Conservation (phyloP, 805 yeast genomes). For the Saccharomyces jurei region DNA sequence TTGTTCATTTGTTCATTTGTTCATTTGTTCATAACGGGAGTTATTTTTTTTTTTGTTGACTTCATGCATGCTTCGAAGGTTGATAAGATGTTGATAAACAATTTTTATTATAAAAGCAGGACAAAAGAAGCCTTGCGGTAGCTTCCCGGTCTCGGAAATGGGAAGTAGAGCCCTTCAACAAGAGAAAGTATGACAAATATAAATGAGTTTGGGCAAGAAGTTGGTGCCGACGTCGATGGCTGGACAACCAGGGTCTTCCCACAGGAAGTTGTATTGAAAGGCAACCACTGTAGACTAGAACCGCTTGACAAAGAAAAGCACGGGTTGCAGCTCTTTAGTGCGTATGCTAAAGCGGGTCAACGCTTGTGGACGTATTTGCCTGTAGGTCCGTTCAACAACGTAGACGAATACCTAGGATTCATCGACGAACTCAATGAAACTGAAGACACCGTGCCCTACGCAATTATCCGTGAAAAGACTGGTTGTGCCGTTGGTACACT, state of each 20-base stretch:
- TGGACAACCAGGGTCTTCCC: slow-evolving; percentile 12
- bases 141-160: neutral
- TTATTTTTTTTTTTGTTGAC: neutral
- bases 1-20: neutral
- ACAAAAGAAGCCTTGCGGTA: neutral
- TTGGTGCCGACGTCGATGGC: slow-evolving; percentile 7
- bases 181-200: neutral
- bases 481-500: slow-evolving; percentile 23
- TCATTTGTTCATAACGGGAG: neutral
- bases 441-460: slow-evolving; percentile 10
- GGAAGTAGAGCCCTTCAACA: neutral
- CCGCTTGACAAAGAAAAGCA: slow-evolving; percentile 13
- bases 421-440: neutral
- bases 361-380: slow-evolving; percentile 14
- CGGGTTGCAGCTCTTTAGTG: slow-evolving; percentile 8
- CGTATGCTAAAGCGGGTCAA: slow-evolving; percentile 5
- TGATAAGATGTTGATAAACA: neutral
- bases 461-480: slow-evolving; percentile 16
- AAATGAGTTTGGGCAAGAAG: slow-evolving; percentile 2
- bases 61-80: neutral
- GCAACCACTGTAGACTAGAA: slow-evolving; percentile 11
- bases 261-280: slow-evolving; percentile 6
- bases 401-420: slow-evolving; percentile 1
- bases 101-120: neutral
- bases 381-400: slow-evolving; percentile 10